Base-by-base conservation (phyloP, 768 basidiomycete genomes). In the Hygrocybe punicea region DNA sequence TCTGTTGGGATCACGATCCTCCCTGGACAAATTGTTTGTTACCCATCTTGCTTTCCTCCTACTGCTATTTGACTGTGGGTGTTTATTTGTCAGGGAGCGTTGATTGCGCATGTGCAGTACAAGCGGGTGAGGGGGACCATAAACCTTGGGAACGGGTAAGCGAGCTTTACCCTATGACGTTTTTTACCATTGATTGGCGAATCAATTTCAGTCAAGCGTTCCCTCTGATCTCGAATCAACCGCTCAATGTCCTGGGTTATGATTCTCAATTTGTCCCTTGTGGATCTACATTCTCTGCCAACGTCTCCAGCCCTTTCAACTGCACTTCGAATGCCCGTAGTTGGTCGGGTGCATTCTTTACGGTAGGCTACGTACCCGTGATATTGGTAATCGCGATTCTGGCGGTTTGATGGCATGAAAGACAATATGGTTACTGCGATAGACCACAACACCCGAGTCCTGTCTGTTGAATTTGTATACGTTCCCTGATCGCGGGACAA, bases 91-190 rank as follows among this genome's bases (percentile, higher is more conserved):
- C 51, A 52, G 51, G 51, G 51, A 11, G 33, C 51, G 6, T 4
- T 39, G 37, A 24, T 52, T 23, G 34, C n/a, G n/a, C n/a, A n/a
- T n/a, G n/a, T n/a, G n/a, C n/a, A n/a, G n/a, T n/a, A n/a, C n/a
- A n/a, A n/a, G 6, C 51, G 25, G 19, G 36, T 34, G 51, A 35
- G 23, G 14, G 51, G 51, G 35, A 37, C 33, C 6, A 40, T 52
- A 24, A 23, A 52, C 24, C 36, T 52, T 37, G 51, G 51, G 21
- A 52, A 52, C 23, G 51, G 51, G 51, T 52, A 17, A 52, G 51
- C 7, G 11, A 11, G 10, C 19, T 19, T 40, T 19, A 6, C 10
- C 21, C 35, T 13, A 5, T 17, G 13, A 8, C 10, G 45, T 24
- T 17, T n/a, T 14, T 7, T 5, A 35, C 17, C 37, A 13, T 9